Percentiles rank a stretch among this genome's conserved stretches.
Conservation (phyloP, 257 asterid genomes). For the Penstemon newberryi region DNA sequence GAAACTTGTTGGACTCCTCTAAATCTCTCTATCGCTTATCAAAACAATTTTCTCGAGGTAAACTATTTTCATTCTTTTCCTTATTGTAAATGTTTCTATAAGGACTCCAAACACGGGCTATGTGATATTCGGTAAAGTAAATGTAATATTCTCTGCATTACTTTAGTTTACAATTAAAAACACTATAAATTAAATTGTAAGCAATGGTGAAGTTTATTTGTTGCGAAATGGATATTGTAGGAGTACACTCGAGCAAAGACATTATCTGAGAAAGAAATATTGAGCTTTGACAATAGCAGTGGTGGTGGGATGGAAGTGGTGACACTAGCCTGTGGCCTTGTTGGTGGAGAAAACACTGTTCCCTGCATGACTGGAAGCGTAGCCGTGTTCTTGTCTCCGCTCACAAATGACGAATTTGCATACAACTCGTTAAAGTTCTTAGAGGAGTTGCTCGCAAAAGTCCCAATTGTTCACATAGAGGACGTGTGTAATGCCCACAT, state of each 20-base stretch:
- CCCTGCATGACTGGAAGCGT: conserved; percentile 26
- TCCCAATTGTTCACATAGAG: conserved; percentile 47
- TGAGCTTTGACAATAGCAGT: conserved; percentile 24
- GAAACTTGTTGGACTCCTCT: conserved; percentile 53
- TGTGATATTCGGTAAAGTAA: too few species aligned
- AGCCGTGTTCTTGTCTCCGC: conserved; percentile 19
- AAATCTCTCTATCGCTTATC: conserved; percentile 25
- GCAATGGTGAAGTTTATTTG: too few species aligned
- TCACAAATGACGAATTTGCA: conserved; percentile 20
- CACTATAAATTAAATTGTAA: too few species aligned
- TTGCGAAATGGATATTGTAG: conserved; percentile 18
- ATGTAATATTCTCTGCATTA: too few species aligned
- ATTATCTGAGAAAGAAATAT: conserved; percentile 44
- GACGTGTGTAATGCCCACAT: conserved; percentile 48
- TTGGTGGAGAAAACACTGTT: conserved; percentile 44
- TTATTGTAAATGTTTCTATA: neutral
- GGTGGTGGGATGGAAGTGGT: conserved; percentile 35
- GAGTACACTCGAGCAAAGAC: conserved; percentile 42
- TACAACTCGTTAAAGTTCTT: conserved; percentile 34
- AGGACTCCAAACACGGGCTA: too few species aligned
- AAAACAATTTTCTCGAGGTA: conserved; percentile 23
- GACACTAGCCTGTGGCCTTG: conserved; percentile 48
- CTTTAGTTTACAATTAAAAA: too few species aligned
- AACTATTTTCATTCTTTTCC: neutral
- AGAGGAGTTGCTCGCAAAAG: conserved; percentile 38